Evolutionary conservation across 2,329 filamentous ascomycete species (phyloP), one percentile per base, ranked within the genome.

Genomic region (Beauveria australis): DNA sequence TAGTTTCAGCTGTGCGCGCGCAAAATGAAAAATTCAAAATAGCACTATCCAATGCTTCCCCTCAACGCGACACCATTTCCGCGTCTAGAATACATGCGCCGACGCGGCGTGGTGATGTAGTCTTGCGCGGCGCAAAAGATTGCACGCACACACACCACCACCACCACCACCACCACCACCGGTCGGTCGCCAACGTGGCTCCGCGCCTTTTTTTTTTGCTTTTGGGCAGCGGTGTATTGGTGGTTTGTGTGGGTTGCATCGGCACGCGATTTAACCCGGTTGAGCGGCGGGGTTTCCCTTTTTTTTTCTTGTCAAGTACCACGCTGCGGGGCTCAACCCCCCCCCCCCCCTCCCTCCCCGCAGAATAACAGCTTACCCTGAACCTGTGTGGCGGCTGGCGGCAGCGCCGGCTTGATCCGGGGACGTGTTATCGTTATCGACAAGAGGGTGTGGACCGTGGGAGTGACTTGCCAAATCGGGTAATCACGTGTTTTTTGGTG

Each of bases 401-500:
- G 33, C 33, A 12, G 33, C 33, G 40, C 6, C 56, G 56, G 56
- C 48, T 59, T 59, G 56, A 59, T 59, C 56, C 56, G 56, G 56
- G 22, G 16, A n/a, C 10, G 54, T 44, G 56, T 59, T 59, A 59
- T 59, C 56, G 56, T 59, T 59, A 59, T 59, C 56, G 48, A 59
- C 48, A 59, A 59, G 30, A 22, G 41, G 18, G 22, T 30, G 53
- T 12, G 40, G 10, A 19, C 3, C 26, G 9, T 18, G 37, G 40
- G 40, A n/a, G 12, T 16, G 18, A 59, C 26, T 52, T 53, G 26
- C 56, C 56, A 5, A 37, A 53, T 59, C 48, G n/a, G 56, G 56
- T n/a, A 52, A 37, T 59, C 56, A 59, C 56, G 56, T 59, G 56
- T 14, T 24, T 46, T 8, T 19, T 47, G 48, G 46, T 28, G 37